Base-by-base conservation (phyloP, 192 early-diverging fungal genomes). In the Lunasporangiospora selenospora region DNA sequence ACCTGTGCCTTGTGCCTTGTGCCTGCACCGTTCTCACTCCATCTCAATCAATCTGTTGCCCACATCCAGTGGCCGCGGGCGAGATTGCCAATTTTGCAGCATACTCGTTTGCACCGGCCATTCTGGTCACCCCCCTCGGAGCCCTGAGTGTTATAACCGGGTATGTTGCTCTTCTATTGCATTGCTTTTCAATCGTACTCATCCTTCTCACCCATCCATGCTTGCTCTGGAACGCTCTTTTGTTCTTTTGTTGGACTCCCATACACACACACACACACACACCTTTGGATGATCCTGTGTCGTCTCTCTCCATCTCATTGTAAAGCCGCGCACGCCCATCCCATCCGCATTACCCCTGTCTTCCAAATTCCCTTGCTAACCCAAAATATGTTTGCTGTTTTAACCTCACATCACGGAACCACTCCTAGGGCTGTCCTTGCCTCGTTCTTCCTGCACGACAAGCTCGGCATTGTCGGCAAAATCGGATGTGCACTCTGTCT, bases 101-200 rank as follows among this genome's bases (percentile, higher is more conserved):
- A 12, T 98, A 98, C 70, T 90, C 92, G 33, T 98, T 93, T 86
- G 95, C 94, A 40, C 96, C 96, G 2, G 94, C 96, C 37, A 95
- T 98, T 71, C 82, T 98, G 41, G 94, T 98, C 5, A 98, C 96
- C 32, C 96, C 96, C 5, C 80, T 98, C 47, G 96, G 96, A 31
- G 93, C 94, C 26, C 81, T 92, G 19, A 93, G 91, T 67, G 94
- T 96, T 30, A 85, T 98, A 55, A 87, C 94, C 38, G 92, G 93
- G 87, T 89, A 76, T 30, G 45, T 42, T 53, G 12, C 6, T 11
- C 23, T 31, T 46, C 10, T 29, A 6, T 16, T 5, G 21, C n/a
- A n/a, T n/a, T n/a, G n/a, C n/a, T n/a, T n/a, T n/a, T n/a, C n/a
- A n/a, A n/a, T n/a, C n/a, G n/a, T n/a, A n/a, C n/a, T n/a, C n/a